These are phyloP conservation scores for Papiliotrema nemorosa DNA, from an alignment of 1,284 basidiomycete species.

Conservation along the genomic window DNA sequence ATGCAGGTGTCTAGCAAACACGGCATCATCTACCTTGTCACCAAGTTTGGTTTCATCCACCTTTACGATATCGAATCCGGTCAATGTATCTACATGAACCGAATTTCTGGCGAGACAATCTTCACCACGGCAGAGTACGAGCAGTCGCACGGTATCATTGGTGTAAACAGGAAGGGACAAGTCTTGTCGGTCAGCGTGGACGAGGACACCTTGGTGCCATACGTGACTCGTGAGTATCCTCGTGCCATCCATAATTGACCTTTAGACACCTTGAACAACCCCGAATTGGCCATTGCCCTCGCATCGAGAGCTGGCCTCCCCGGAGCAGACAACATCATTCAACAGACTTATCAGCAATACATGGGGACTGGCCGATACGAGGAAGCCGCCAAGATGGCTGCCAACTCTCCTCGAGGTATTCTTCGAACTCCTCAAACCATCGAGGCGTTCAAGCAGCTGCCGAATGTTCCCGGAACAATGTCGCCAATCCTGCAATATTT, in stretches of 20 bases:
- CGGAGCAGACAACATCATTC: constrained; percentile 95
- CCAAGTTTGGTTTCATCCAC: constrained; percentile 99
- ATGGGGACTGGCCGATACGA: constrained; percentile 87
- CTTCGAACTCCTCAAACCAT: constrained; percentile 93
- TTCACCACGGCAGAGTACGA: constrained; percentile 98
- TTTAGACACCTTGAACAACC: constrained; percentile 83
- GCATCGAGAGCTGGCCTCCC: constrained; percentile 96
- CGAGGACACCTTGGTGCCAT: constrained; percentile 93
- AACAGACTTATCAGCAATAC: constrained; percentile 91
- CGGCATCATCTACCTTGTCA: constrained; percentile 95
- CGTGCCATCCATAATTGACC: constrained; percentile 10
- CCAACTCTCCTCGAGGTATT: constrained; percentile 95
- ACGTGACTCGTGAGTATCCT: constrained; percentile 63
- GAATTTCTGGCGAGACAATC: constrained; percentile 98
- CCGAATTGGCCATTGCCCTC: constrained; percentile 96
- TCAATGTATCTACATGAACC: constrained; percentile 99
- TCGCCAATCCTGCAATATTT: constrained; percentile 99
- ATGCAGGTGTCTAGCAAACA: constrained; percentile 99
- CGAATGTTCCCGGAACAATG: constrained; percentile 81
- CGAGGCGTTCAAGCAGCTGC: constrained; percentile 95
- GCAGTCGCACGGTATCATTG: constrained; percentile 90
- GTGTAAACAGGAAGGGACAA: constrained; percentile 99
- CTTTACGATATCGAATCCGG: constrained; percentile 99
- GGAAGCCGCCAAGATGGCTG: constrained; percentile 98
- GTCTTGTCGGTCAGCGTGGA: constrained; percentile 96